Conservation (phyloP, 805 yeast genomes). For the Blastobotrys americana region DNA sequence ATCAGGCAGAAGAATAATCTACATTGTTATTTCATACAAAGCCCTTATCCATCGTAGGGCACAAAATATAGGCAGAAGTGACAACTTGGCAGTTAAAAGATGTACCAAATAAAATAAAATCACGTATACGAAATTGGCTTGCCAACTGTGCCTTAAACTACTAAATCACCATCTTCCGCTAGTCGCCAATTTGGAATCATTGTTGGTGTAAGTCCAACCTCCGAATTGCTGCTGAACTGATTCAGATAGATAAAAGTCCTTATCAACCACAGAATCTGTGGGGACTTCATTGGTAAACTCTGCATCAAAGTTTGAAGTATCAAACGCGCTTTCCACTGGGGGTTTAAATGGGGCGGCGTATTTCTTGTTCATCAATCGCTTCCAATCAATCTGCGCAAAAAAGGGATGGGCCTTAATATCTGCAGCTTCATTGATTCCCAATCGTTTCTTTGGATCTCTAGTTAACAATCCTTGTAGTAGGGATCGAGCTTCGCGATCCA, state of each 20-base stretch:
- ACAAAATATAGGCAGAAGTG: no score
- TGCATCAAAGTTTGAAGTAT: conserved; percentile 88
- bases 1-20: no score
- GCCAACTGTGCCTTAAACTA: neutral
- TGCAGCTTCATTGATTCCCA: conserved; percentile 72
- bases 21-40: no score
- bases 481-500: conserved; percentile 81
- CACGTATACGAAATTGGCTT: conserved; percentile 1
- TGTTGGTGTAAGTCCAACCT: conserved; percentile 81
- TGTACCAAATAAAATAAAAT: no score
- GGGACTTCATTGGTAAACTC: conserved; percentile 87
- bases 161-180: conserved; percentile 27
- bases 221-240: conserved; percentile 97
- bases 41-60: no score
- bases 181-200: conserved; percentile 26
- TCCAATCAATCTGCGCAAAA: conserved; percentile 87
- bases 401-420: conserved; percentile 81
- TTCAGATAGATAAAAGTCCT: conserved; percentile 65
- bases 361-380: conserved; percentile 69
- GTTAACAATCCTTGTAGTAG: conserved; percentile 65
- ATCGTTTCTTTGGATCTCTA: conserved; percentile 76
- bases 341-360: conserved; percentile 96
- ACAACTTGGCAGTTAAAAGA: no score
- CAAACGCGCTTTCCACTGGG: conserved; percentile 73
- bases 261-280: conserved; percentile 91